Percentiles rank a stretch among this genome's conserved stretches.
phyloP scores from a whole-genome alignment of 805 yeast species.

The Grigorovia yakushimaensis region DNA sequence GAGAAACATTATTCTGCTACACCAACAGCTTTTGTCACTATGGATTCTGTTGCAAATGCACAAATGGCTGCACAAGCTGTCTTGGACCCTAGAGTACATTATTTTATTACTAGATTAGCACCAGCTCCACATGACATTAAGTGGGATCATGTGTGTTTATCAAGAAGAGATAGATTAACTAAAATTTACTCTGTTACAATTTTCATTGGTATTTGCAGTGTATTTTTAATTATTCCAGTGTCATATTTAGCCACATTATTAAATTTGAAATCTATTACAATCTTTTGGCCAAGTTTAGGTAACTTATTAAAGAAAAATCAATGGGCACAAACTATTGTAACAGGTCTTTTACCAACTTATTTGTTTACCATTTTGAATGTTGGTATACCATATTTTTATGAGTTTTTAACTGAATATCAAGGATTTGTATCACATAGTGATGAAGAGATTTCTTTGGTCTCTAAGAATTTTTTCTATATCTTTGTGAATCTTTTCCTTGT shows the following conservation, averaged over 20 bases:
- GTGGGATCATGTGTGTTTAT: conserved; percentile 83
- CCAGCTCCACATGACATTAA: conserved; percentile 95
- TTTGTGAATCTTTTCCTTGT: conserved; percentile 90
- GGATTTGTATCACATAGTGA: conserved; percentile 90
- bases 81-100: conserved; percentile 79
- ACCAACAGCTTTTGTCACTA: conserved; percentile 86
- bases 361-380: conserved; percentile 78
- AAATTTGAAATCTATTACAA: conserved; percentile 66
- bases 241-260: conserved; percentile 74
- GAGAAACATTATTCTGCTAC: conserved; percentile 66
- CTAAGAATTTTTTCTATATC: conserved; percentile 88
- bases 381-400: conserved; percentile 75
- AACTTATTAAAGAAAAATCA: conserved; percentile 49
- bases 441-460: conserved; percentile 79
- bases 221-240: conserved; percentile 73
- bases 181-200: conserved; percentile 36
- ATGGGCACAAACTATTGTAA: conserved; percentile 71
- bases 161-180: conserved; percentile 59
- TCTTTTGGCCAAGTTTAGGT: conserved; percentile 78
- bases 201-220: conserved; percentile 41
- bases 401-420: conserved; percentile 72
- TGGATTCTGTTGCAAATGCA: conserved; percentile 92
- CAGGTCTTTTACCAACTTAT: conserved; percentile 86
- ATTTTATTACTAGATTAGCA: conserved; percentile 71
- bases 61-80: conserved; percentile 96